Evolutionary conservation across 2,329 filamentous ascomycete genomes (phyloP).

Genomic region (Elsinoe perseae): DNA sequence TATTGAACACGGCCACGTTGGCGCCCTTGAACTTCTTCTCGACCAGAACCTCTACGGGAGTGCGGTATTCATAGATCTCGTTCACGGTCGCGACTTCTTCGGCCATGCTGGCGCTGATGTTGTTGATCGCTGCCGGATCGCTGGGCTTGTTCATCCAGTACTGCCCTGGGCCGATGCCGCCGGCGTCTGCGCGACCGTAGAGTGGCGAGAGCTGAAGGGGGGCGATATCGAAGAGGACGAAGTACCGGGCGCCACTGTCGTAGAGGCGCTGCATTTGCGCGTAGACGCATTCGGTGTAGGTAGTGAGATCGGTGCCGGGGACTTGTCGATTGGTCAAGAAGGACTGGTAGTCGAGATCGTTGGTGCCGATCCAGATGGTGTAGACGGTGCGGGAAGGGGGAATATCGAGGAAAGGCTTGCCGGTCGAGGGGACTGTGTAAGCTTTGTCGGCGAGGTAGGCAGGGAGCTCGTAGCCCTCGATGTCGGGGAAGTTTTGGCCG

Average conservation of each 20-base stretch:
- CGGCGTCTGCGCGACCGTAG: constrained; percentile 49
- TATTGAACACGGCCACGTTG: constrained; percentile 58
- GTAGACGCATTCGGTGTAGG: constrained; percentile 64
- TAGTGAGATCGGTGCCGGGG: constrained; percentile 50
- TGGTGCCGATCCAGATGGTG: constrained; percentile 72
- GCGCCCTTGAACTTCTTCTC: constrained; percentile 45
- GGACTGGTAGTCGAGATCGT: constrained; percentile 61
- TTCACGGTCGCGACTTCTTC: constrained; percentile 46
- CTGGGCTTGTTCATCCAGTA: constrained; percentile 42
- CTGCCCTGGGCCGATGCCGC: constrained; percentile 36
- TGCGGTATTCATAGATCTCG: constrained; percentile 45
- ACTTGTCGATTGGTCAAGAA: constrained; percentile 60
- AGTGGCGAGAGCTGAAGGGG: constrained; percentile 61
- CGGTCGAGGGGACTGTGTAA: constrained; percentile 27
- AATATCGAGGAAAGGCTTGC: constrained; percentile 36
- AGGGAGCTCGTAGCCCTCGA: constrained; percentile 40
- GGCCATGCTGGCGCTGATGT: constrained; percentile 45
- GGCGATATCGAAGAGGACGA: constrained; percentile 62
- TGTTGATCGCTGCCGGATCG: constrained; percentile 39
- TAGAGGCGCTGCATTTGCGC: constrained; percentile 56
- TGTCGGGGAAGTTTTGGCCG: constrained; percentile 51
- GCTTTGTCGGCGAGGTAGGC: constrained; percentile 40
- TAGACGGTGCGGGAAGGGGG: constrained; percentile 59
- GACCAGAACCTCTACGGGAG: constrained; percentile 40
- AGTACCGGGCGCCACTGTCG: constrained; percentile 57